Conservation (phyloP, 2,329 filamentous ascomycete species). For the Aschersonia sp. region DNA sequence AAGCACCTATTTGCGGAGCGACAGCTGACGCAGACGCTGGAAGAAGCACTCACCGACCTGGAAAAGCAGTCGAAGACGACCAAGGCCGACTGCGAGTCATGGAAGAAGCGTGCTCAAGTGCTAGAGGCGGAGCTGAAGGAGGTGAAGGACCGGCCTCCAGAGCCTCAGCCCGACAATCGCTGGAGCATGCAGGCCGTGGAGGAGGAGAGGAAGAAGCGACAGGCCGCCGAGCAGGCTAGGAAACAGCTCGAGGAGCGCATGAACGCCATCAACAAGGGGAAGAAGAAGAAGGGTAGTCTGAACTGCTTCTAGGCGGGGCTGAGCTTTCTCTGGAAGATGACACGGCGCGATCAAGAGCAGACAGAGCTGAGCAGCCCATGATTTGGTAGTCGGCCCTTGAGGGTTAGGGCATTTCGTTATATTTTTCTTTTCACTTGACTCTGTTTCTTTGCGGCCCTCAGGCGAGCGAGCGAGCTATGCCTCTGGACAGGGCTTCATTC, state of each 20-base stretch:
- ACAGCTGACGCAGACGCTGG: slow-evolving; percentile 85
- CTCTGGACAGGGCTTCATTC: too few species aligned
- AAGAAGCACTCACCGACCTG: slow-evolving; percentile 88
- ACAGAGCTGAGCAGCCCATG: neutral
- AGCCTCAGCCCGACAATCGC: slow-evolving; percentile 38
- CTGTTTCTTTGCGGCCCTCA: too few species aligned
- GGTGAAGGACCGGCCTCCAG: slow-evolving; percentile 36
- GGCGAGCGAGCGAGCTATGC: too few species aligned
- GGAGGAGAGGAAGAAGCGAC: slow-evolving; percentile 85
- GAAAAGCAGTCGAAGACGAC: slow-evolving; percentile 86
- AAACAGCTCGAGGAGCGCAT: slow-evolving; percentile 90
- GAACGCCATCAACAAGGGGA: slow-evolving; percentile 74
- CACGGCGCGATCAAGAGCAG: slow-evolving; percentile 1
- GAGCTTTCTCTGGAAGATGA: slow-evolving; percentile 7
- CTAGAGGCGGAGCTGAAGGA: slow-evolving; percentile 61
- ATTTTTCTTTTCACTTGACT: too few species aligned
- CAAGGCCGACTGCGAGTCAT: slow-evolving; percentile 78
- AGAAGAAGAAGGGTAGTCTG: slow-evolving; percentile 90
- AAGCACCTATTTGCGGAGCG: slow-evolving; percentile 94
- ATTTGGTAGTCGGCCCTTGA: neutral
- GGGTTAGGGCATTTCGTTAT: too few species aligned
- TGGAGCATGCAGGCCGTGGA: slow-evolving; percentile 82
- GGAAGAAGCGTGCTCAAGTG: slow-evolving; percentile 71
- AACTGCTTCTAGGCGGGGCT: slow-evolving; percentile 72
- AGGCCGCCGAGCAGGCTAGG: slow-evolving; percentile 77